Evolutionary conservation across 2,329 filamentous ascomycete genomes (phyloP).

Genomic region (Septoria linicola): DNA sequence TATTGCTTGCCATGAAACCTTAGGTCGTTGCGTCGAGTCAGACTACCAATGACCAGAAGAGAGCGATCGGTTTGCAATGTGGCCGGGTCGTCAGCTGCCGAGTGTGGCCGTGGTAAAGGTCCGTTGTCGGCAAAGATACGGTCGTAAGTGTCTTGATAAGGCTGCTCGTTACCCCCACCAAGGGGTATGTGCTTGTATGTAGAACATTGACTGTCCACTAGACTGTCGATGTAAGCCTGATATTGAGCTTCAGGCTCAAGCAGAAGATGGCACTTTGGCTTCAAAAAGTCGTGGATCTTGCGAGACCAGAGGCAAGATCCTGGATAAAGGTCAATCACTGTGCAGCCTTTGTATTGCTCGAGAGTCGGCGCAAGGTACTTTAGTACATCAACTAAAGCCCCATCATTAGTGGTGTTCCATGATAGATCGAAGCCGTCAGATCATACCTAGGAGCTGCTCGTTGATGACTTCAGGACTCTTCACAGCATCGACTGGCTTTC

Average conservation of each 20-base stretch:
- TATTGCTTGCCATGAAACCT: background rate
- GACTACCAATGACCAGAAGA: slow-evolving; percentile 58
- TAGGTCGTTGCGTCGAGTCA: slow-evolving; percentile 26
- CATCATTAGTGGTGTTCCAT: background rate
- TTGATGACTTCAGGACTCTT: slow-evolving; percentile 24
- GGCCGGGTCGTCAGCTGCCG: slow-evolving; percentile 34
- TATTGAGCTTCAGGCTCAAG: slow-evolving; percentile 66
- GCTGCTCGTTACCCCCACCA: slow-evolving; percentile 26
- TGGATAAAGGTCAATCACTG: slow-evolving; percentile 84
- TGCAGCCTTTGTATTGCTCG: slow-evolving; percentile 70
- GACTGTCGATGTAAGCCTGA: slow-evolving; percentile 61
- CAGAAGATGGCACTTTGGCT: slow-evolving; percentile 79
- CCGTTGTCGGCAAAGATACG: slow-evolving; percentile 49
- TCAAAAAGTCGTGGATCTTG: slow-evolving; percentile 69
- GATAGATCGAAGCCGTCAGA: background rate
- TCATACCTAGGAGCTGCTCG: slow-evolving; percentile 28
- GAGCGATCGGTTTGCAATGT: slow-evolving; percentile 63
- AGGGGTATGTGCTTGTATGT: slow-evolving; percentile 49
- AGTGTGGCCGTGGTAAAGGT: slow-evolving; percentile 46
- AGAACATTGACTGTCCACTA: slow-evolving; percentile 43
- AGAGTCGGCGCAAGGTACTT: slow-evolving; percentile 68
- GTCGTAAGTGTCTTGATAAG: slow-evolving; percentile 44
- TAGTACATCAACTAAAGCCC: slow-evolving; percentile 62
- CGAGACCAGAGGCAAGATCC: slow-evolving; percentile 75
- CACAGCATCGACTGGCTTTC: background rate